A percentile compares a stretch with the other conserved stretches of the same genome.
These are phyloP conservation scores for Populus alba DNA, from an alignment of 345 rosid species.

Conservation along the genomic window DNA sequence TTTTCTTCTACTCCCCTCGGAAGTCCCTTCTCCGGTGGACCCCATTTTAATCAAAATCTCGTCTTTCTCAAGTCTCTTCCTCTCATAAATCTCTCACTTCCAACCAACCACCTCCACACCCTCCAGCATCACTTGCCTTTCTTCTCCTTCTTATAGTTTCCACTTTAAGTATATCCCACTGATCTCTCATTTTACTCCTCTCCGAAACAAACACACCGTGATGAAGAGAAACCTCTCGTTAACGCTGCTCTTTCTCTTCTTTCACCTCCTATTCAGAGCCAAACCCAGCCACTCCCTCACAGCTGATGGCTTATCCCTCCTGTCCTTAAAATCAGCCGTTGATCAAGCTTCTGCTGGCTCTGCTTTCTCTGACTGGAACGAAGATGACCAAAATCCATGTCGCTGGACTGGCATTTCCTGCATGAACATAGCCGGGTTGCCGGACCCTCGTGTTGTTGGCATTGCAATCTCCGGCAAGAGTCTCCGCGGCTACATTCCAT, in stretches of 20 bases:
- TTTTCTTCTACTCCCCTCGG: slow-evolving; percentile 24
- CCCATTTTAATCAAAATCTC: slow-evolving; percentile 54
- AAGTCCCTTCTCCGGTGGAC: slow-evolving; percentile 16
- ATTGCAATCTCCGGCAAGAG: slow-evolving; percentile 60
- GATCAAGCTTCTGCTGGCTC: slow-evolving; percentile 38
- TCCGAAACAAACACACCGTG: neutral
- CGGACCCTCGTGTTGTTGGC: slow-evolving; percentile 73
- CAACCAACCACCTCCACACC: slow-evolving; percentile 20
- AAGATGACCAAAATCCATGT: slow-evolving; percentile 73
- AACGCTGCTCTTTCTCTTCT: slow-evolving; percentile 6
- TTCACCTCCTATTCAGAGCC: slow-evolving; percentile 16
- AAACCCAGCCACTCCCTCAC: slow-evolving; percentile 44
- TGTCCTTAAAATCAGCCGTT: slow-evolving; percentile 85
- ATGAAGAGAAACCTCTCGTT: slow-evolving; percentile 17
- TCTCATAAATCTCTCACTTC: slow-evolving; percentile 26
- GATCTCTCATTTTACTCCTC: neutral
- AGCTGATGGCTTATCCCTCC: slow-evolving; percentile 86
- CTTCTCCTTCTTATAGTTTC: neutral
- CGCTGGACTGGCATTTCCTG: slow-evolving; percentile 88
- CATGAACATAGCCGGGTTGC: slow-evolving; percentile 55
- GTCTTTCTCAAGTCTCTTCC: slow-evolving; percentile 50
- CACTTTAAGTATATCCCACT: slow-evolving; percentile 5
- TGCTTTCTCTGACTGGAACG: slow-evolving; percentile 83
- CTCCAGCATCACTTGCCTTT: neutral
- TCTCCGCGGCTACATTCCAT: slow-evolving; percentile 87